phyloP scores from a whole-genome alignment of 345 rosid genomes.

The Bruguiera sexangula region DNA sequence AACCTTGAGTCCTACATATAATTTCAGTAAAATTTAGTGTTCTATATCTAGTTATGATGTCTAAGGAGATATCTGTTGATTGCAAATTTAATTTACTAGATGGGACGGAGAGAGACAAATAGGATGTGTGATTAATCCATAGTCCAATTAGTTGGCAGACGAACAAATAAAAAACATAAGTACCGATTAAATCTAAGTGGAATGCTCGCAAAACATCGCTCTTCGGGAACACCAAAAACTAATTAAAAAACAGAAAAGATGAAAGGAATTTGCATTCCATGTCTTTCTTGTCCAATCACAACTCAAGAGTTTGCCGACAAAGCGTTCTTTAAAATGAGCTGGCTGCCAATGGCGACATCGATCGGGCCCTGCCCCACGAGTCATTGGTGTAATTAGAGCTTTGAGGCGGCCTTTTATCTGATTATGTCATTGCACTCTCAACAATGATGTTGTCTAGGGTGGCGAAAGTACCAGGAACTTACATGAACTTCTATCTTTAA shows the following conservation, averaged over 20 bases:
- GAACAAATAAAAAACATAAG: too few species aligned
- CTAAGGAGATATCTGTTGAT: too few species aligned
- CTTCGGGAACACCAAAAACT: background rate
- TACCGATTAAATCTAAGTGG: background rate
- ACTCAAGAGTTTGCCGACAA: background rate
- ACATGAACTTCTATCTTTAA: background rate
- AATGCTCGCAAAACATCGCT: background rate
- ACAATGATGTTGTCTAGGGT: background rate
- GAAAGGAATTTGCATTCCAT: background rate
- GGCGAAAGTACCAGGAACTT: background rate
- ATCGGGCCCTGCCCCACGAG: background rate
- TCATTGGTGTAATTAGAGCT: background rate
- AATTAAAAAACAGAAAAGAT: background rate
- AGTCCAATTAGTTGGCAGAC: too few species aligned
- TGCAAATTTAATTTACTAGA: too few species aligned
- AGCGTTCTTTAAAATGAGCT: background rate
- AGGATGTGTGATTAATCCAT: too few species aligned
- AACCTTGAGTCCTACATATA: too few species aligned
- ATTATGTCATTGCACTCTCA: background rate
- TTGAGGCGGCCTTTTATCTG: background rate
- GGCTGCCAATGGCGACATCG: background rate
- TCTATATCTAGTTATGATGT: too few species aligned
- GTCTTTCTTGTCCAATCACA: background rate
- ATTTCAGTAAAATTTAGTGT: too few species aligned
- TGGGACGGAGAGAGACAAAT: too few species aligned